These are phyloP conservation scores for Bryopsis sp. DNA, from an alignment of 139 green algal genomes.

Conservation along the genomic window DNA sequence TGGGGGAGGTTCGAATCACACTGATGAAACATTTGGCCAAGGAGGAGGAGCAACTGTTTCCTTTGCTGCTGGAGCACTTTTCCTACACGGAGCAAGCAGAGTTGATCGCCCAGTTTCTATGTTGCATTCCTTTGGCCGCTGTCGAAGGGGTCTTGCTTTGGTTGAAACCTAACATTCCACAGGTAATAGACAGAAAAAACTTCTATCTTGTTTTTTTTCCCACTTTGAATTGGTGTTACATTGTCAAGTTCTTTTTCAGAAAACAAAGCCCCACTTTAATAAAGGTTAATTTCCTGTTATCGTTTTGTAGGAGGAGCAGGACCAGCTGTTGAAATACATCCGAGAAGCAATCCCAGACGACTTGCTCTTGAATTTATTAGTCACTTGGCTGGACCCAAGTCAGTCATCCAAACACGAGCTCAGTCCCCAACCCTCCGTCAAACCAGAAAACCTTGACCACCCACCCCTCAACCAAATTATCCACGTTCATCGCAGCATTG, in stretches of 20 bases:
- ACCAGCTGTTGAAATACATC: conserved; percentile 44
- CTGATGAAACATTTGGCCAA: conserved; percentile 89
- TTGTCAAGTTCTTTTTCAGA: too few relatives aligned
- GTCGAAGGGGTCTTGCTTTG: conserved; percentile 67
- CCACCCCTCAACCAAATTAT: conserved; percentile 56
- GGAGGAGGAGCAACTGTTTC: conserved; percentile 94
- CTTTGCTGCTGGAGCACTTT: conserved; percentile 82
- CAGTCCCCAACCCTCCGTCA: neutral
- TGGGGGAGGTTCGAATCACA: conserved; percentile 75
- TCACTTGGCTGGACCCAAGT: conserved; percentile 55
- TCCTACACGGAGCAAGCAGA: conserved; percentile 64
- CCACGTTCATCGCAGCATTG: conserved; percentile 76
- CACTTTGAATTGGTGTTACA: too few relatives aligned
- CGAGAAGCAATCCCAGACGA: conserved; percentile 51
- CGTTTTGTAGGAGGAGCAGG: conserved; percentile 33
- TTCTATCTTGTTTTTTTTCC: too few relatives aligned
- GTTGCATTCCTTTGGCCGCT: conserved; percentile 82
- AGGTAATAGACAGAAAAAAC: conserved; percentile 22
- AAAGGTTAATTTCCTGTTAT: too few relatives aligned
- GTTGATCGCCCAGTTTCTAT: conserved; percentile 89
- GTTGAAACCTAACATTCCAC: conserved; percentile 58
- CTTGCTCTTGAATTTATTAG: conserved; percentile 67
- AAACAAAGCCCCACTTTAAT: too few relatives aligned
- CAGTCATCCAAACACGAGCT: neutral
- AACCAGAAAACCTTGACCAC: neutral